phyloP scores from a whole-genome alignment of 176 grass and related monocot genomes.

The Aegilops bicornis region DNA sequence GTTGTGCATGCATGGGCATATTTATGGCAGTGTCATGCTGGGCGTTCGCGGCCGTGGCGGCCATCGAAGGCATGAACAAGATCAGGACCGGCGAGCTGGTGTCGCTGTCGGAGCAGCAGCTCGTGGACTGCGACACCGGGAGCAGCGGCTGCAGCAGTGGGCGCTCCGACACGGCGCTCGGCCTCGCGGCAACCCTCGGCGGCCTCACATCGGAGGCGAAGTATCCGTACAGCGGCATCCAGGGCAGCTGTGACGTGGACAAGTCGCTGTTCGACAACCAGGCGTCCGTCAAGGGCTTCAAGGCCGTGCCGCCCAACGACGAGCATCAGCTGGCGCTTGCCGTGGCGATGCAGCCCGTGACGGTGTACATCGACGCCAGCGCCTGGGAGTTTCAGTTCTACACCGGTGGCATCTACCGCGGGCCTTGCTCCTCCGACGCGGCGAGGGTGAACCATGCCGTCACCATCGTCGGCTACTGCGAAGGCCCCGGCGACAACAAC shows the following conservation, averaged over 20 bases:
- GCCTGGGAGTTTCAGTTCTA: conserved; percentile 36
- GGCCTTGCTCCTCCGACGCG: conserved; percentile 9
- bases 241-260: conserved; percentile 20
- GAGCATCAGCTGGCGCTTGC: conserved; percentile 31
- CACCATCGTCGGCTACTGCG: conserved; percentile 50
- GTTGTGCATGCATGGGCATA: neutral
- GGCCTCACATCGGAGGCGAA: conserved; percentile 34
- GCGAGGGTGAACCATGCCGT: conserved; percentile 33
- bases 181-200: conserved; percentile 11
- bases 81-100: conserved; percentile 40
- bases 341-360: conserved; percentile 48
- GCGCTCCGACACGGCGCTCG: conserved; percentile 27
- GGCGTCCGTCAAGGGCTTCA: neutral
- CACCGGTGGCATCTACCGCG: conserved; percentile 40
- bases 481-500: neutral
- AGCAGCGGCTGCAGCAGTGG: conserved; percentile 36
- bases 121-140: conserved; percentile 38
- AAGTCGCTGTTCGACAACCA: neutral
- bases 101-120: conserved; percentile 43
- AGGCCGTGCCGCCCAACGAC: conserved; percentile 35
- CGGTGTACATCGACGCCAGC: conserved; percentile 38
- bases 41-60: conserved; percentile 43
- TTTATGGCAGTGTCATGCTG: conserved; percentile 26
- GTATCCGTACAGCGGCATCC: conserved; percentile 11
- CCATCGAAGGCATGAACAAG: conserved; percentile 44